Percentiles rank a stretch among this genome's conserved stretches.
These are phyloP conservation scores for Corinectria fuckeliana DNA, from an alignment of 2,329 filamentous ascomycete species.

Conservation along the genomic window DNA sequence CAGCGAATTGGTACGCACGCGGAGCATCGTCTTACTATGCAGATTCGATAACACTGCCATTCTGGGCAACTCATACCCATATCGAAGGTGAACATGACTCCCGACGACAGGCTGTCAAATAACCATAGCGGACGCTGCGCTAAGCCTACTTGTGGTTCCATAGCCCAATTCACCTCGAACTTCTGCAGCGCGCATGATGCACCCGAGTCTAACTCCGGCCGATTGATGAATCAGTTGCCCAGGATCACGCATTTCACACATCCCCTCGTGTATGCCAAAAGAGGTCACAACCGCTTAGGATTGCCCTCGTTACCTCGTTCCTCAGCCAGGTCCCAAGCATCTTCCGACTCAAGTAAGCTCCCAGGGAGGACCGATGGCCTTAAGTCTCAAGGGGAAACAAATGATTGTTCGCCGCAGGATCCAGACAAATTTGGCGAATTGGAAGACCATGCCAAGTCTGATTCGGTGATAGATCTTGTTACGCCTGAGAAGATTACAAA, in stretches of 20 bases:
- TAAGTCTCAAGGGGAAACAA: not conserved
- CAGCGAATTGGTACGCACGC: not conserved
- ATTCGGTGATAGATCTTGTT: not conserved
- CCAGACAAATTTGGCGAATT: too few relatives aligned
- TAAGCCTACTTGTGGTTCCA: constrained; percentile 19
- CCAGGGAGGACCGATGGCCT: not conserved
- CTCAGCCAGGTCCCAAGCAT: not conserved
- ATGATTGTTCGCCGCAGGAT: too few relatives aligned
- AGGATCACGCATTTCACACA: constrained; percentile 5
- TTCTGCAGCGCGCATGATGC: constrained; percentile 26
- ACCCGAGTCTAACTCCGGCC: not conserved
- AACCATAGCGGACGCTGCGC: constrained; percentile 27
- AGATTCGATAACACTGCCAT: constrained; percentile 8
- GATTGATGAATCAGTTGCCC: not conserved
- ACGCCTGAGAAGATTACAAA: not conserved
- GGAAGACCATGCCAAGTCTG: not conserved
- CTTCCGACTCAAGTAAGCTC: not conserved
- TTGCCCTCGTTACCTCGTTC: constrained; percentile 14
- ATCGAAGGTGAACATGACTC: constrained; percentile 25
- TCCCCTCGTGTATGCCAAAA: constrained; percentile 24
- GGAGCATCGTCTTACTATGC: constrained; percentile 10
- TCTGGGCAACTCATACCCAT: constrained; percentile 10
- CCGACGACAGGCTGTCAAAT: constrained; percentile 12
- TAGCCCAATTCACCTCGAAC: constrained; percentile 17
- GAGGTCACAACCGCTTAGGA: constrained; percentile 17